Base-by-base conservation (phyloP, 2,329 filamentous ascomycete genomes). In the Apiospora hydei region DNA sequence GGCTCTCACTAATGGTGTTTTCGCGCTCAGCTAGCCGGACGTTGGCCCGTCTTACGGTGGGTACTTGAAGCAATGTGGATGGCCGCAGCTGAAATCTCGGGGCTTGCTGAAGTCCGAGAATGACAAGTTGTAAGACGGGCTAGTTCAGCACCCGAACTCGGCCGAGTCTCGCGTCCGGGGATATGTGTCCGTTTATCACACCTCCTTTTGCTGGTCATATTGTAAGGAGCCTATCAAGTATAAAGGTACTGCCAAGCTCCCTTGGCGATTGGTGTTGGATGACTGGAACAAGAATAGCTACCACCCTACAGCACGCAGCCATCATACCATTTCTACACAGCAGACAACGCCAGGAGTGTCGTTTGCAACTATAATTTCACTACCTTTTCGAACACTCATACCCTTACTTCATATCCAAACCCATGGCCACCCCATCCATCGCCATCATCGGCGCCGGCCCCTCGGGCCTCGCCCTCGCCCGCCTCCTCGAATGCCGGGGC, bases 401-500 rank as follows among this genome's bases (percentile, higher is more conserved):
- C 3, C 1, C 26, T 30, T 30, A 30, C 14, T 16, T 61, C 7
- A 10, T 3, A n/a, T 16, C 18, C 10, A n/a, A 5, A 38, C n/a
- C 18, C 18, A 64, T 64, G 34, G 11, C 34, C 1, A n/a, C 76
- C 47, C 77, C 75, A 24, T 82, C 76, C 71, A 84, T 87, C 72
- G 85, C 85, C 70, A 86, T 88, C 69, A 78, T 88, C 51, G 86
- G 86, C 66, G 85, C 83, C 44, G 86, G 86, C 7, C 85, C 85
- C 13, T 81, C 81, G 11, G 87, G 87, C 73, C 85, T 86, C 61
- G 86, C 85, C 67, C 81, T 90, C 1, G 88, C 86, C 53, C 84
- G 86, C 26, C 83, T 90, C 47, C 84, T 91, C 10, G 81, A 86
- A 69, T 77, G 82, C n/a, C 81, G 84, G 71, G 79, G 80, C 67